Evolutionary conservation across 2,329 filamentous ascomycete genomes (phyloP).

Genomic region (Nothophaeocryptopus gaeumannii): DNA sequence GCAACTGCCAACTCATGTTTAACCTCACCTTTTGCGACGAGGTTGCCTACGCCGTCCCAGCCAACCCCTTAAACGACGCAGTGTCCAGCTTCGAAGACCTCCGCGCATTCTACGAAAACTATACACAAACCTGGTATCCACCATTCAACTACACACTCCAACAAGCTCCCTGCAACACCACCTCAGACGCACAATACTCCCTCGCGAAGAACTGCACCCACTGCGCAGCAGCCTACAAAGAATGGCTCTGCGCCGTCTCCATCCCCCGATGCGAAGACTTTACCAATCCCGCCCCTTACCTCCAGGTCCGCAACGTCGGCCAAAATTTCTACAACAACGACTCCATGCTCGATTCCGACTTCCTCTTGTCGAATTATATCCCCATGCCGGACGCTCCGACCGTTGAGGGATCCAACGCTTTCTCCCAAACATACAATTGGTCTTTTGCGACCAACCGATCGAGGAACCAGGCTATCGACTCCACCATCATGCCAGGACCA

Average conservation of each 20-base stretch:
- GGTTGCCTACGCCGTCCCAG: slow-evolving; percentile 86
- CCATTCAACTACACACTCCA: slow-evolving; percentile 79
- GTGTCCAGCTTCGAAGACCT: slow-evolving; percentile 46
- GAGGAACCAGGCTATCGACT: slow-evolving; percentile 53
- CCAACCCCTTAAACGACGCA: slow-evolving; percentile 64
- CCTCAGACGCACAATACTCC: slow-evolving; percentile 72
- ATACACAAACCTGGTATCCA: slow-evolving; percentile 65
- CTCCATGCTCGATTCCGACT: slow-evolving; percentile 24
- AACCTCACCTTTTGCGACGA: slow-evolving; percentile 86
- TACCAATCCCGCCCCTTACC: slow-evolving; percentile 52
- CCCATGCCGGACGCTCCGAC: slow-evolving; percentile 37
- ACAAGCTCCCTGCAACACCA: slow-evolving; percentile 81
- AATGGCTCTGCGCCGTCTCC: slow-evolving; percentile 89
- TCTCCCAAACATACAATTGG: slow-evolving; percentile 31
- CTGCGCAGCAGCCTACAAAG: slow-evolving; percentile 79
- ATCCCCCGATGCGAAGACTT: slow-evolving; percentile 93
- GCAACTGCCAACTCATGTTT: slow-evolving; percentile 81
- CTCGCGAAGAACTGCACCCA: slow-evolving; percentile 72
- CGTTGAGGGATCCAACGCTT: slow-evolving; percentile 29
- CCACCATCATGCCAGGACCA: slow-evolving; percentile 71
- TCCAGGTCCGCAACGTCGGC: slow-evolving; percentile 69
- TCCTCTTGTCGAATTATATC: slow-evolving; percentile 27
- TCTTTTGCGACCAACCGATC: slow-evolving; percentile 34
- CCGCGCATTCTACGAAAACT: slow-evolving; percentile 71
- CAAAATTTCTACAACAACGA: slow-evolving; percentile 36